Evolutionary conservation across 805 yeast species (phyloP).

Genomic region (Saccharomycopsis capsularis): DNA sequence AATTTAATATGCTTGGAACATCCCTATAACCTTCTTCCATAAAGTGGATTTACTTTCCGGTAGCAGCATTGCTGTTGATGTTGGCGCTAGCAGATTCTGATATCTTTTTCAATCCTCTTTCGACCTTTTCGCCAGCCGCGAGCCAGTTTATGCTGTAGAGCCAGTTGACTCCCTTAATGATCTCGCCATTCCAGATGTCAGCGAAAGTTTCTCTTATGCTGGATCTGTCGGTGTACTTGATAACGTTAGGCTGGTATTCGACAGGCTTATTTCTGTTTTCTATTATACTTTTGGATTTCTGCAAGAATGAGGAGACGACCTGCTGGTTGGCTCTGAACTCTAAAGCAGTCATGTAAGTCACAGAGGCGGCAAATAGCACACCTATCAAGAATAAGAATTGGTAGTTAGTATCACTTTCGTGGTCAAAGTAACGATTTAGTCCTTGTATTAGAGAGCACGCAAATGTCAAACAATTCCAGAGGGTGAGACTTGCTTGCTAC

Average conservation of each 20-base stretch:
- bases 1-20: too few relatives aligned
- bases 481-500: background rate
- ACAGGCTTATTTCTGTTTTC: constrained; percentile 12
- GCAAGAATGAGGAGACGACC: constrained; percentile 3
- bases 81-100: background rate
- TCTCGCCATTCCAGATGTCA: constrained; percentile 22
- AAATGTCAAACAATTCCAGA: background rate
- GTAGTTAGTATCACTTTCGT: too few relatives aligned
- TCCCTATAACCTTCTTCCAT: too few relatives aligned
- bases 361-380: constrained; percentile 17
- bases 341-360: constrained; percentile 19
- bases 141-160: constrained; percentile 21
- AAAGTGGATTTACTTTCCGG: too few relatives aligned
- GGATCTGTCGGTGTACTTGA: constrained; percentile 18
- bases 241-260: constrained; percentile 9
- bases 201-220: constrained; percentile 18
- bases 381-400: too few relatives aligned
- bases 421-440: too few relatives aligned
- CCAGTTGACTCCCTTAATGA: constrained; percentile 22
- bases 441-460: too few relatives aligned
- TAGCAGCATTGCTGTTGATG: too few relatives aligned
- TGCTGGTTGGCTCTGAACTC: constrained; percentile 15
- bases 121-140: constrained; percentile 20
- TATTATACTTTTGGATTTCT: constrained; percentile 9
- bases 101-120: constrained; percentile 1